Base-by-base conservation (phyloP, 2,329 filamentous ascomycete genomes). In the Rhynchosporium secalis region DNA sequence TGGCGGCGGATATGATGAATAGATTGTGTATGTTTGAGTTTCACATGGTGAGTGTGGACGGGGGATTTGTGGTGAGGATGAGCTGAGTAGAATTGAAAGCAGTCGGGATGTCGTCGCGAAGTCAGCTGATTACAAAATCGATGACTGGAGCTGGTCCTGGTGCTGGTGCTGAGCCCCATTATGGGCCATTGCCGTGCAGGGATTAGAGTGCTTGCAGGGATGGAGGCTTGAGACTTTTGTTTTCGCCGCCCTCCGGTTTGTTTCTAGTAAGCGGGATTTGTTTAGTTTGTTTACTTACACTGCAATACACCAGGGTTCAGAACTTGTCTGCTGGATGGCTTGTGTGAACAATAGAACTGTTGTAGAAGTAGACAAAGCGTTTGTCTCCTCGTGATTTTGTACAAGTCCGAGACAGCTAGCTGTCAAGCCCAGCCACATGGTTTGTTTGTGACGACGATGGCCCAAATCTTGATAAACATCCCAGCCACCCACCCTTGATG, bases 351-450 rank as follows among this genome's bases (percentile, higher is more conserved):
- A 20, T 20, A 20, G 20, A 20, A 20, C 20, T 20, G 20, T 20
- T 38, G 33, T 3, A 3, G 20, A 9, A 29, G 36, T 40, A 41
- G 40, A 41, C 9, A 54, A 29, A 48, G 28, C 9, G 15, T 31
- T 43, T 58, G 45, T 26, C 29, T 29, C 20, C 28, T 15, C 8
- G 13, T 40, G 58, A 38, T n/a, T 49, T 3, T 20, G 33, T 36
- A 36, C 33, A 2, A 36, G 33, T 36, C 40, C 12, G 58, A 58
- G 40, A 58, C 43, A 58, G 56, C 49, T 47, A 33, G 56, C 46
- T 40, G 56, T 43, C 58, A 51, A 49, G 58, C 38, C 45, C n/a
- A 49, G 40, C 58, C 62, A 63, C 61, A 57, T 28, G 13, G 33
- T 56, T 60, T 28, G 28, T n/a, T 20, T 20, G 20, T 20, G 20